Evolutionary conservation across 306 rosid species (phyloP).

Genomic region (Mimosa pudica): DNA sequence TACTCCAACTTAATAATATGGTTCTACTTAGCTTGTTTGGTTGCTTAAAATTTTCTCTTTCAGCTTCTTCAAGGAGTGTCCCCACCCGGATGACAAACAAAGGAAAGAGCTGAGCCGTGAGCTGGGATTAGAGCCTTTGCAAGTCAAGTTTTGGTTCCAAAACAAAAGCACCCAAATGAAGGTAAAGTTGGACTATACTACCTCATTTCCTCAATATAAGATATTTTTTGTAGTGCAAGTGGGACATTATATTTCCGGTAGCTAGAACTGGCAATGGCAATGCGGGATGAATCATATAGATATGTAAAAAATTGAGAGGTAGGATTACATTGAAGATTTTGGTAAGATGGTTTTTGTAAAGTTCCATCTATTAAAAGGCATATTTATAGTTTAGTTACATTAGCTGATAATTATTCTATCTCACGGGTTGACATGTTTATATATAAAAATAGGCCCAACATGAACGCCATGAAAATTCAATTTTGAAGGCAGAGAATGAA

Average conservation of each 20-base stretch:
- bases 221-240: too few species aligned
- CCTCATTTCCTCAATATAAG: too few species aligned
- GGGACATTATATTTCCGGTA: too few species aligned
- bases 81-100: constrained; percentile 91
- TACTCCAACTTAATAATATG: not conserved
- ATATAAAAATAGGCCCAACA: constrained; percentile 55
- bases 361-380: not conserved
- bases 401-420: not conserved
- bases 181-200: constrained; percentile 42
- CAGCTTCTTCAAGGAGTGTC: constrained; percentile 77
- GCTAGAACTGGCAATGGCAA: too few species aligned
- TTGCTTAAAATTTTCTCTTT: not conserved
- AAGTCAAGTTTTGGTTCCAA: constrained; percentile 97
- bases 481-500: constrained; percentile 71
- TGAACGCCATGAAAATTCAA: constrained; percentile 77
- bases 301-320: not conserved
- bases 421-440: not conserved
- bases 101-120: constrained; percentile 82
- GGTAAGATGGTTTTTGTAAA: not conserved
- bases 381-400: not conserved
- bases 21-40: not conserved
- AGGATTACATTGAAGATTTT: constrained; percentile 1
- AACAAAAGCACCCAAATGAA: constrained; percentile 88
- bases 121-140: constrained; percentile 77
- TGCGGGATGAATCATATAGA: too few species aligned